These are phyloP conservation scores for Lactarius vividus DNA, from an alignment of 768 basidiomycete genomes.

Conservation along the genomic window DNA sequence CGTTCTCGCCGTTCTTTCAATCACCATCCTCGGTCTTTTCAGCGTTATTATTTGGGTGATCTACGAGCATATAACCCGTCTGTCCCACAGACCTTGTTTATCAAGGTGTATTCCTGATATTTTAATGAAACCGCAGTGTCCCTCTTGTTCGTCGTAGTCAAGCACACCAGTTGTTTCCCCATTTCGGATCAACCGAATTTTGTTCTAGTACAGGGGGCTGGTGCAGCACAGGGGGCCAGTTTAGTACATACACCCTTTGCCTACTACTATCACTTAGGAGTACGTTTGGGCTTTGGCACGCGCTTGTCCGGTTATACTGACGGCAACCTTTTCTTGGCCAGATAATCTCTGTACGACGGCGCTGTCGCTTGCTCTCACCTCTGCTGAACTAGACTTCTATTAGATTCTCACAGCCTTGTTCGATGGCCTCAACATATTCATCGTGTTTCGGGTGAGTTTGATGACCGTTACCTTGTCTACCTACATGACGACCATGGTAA, in stretches of 20 bases:
- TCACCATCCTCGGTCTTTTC: conserved; percentile 1
- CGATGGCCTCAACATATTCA: conserved; percentile 18
- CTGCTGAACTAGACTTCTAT: neutral
- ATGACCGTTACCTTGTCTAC: too few species aligned
- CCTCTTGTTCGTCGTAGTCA: neutral
- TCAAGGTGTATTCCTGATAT: neutral
- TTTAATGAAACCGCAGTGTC: conserved; percentile 9
- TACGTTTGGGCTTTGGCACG: conserved; percentile 1
- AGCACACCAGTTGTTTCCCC: conserved; percentile 14
- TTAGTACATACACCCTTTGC: neutral
- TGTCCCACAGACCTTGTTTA: neutral
- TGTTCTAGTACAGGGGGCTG: neutral
- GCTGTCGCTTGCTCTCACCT: neutral
- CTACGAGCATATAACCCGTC: neutral
- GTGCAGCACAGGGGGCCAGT: neutral
- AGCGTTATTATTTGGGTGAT: conserved; percentile 16
- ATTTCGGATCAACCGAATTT: conserved; percentile 1
- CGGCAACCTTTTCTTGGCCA: neutral
- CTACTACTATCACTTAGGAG: conserved; percentile 18
- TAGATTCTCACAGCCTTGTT: conserved; percentile 14
- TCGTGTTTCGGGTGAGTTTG: conserved; percentile 13
- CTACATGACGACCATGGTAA: neutral
- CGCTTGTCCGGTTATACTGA: neutral
- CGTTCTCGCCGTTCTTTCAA: conserved; percentile 8
- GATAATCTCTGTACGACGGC: conserved; percentile 19